Conservation (phyloP, 2,329 filamentous ascomycete species). For the Fusarium temperatum region DNA sequence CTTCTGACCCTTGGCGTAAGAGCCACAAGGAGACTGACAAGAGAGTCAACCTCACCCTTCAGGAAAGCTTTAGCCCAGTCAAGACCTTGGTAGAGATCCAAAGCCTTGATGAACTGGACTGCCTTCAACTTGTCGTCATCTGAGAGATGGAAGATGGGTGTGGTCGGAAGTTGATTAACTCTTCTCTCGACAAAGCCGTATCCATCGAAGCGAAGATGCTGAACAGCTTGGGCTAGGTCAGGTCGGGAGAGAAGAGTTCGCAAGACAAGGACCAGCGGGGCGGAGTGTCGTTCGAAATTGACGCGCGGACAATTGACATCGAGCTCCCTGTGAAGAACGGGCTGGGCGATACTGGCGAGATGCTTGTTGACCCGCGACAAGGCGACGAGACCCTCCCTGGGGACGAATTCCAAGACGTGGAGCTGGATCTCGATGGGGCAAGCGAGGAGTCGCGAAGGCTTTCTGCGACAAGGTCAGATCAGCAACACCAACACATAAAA, state of each 20-base stretch:
- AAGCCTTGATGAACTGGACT: neutral
- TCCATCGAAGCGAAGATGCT: neutral
- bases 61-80: neutral
- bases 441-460: neutral
- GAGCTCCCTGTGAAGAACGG: neutral
- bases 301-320: neutral
- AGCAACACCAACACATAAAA: accelerated
- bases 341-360: neutral
- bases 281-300: neutral
- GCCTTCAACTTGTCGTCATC: neutral
- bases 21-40: neutral
- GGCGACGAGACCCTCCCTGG: neutral
- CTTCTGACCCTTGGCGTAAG: neutral
- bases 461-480: neutral
- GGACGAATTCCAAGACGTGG: neutral
- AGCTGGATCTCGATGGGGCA: neutral
- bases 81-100: neutral
- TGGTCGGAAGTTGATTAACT: neutral
- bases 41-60: neutral
- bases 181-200: neutral
- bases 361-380: neutral
- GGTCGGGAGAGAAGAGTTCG: neutral
- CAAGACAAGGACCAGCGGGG: neutral
- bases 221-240: neutral
- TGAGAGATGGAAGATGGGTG: neutral